These are phyloP conservation scores for Zea luxurians DNA, from an alignment of 176 grass and related monocot species.

Conservation along the genomic window DNA sequence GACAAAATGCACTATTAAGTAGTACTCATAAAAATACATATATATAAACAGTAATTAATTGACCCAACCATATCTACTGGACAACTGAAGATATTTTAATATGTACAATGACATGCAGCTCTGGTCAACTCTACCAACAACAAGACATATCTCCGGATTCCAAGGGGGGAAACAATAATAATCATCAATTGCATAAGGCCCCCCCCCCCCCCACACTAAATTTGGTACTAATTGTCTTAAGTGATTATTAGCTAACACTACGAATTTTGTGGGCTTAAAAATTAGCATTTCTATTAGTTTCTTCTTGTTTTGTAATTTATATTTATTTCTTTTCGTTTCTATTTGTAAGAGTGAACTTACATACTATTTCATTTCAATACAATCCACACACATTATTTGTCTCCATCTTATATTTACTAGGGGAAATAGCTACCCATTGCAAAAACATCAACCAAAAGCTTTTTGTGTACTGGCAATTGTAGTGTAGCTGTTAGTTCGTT, in stretches of 20 bases:
- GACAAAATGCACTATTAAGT: not conserved
- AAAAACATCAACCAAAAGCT: not conserved
- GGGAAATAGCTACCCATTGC: not conserved
- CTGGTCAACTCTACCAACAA: not conserved
- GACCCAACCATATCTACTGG: not conserved
- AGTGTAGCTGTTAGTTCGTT: not conserved
- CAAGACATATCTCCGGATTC: not conserved
- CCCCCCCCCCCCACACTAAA: not conserved
- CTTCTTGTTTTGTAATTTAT: not conserved
- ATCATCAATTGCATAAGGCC: not conserved
- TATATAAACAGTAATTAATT: not conserved
- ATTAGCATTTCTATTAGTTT: not conserved
- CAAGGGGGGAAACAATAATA: not conserved
- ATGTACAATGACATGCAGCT: not conserved
- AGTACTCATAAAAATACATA: not conserved
- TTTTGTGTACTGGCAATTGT: not conserved
- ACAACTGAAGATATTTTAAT: not conserved
- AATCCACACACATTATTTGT: not conserved
- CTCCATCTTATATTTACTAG: not conserved
- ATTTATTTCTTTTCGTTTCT: not conserved
- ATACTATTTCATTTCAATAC: not conserved
- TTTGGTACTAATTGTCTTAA: not conserved
- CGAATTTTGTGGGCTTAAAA: not conserved
- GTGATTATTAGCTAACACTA: not conserved
- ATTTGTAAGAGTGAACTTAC: not conserved